Evolutionary conservation across 108 stramenopile genomes (phyloP).

Genomic region (Skeletonema costatum): DNA sequence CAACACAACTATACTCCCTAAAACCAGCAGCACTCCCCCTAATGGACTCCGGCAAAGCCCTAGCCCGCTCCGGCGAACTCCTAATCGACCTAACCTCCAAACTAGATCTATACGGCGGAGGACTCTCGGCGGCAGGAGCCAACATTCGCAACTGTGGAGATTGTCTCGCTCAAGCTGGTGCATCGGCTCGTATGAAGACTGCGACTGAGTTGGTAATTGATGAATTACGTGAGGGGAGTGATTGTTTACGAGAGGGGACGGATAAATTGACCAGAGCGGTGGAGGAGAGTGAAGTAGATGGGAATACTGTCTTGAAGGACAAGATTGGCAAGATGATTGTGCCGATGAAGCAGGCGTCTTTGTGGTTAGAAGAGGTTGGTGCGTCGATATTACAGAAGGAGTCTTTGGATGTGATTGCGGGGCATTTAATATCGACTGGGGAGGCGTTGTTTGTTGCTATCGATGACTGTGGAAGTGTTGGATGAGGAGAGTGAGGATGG

Average conservation of each 20-base stretch:
- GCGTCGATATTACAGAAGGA: constrained; percentile 52
- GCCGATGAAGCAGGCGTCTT: constrained; percentile 14
- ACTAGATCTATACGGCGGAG: constrained; percentile 72
- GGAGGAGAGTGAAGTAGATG: constrained; percentile 59
- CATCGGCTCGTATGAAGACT: constrained; percentile 79
- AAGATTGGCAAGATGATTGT: constrained; percentile 23
- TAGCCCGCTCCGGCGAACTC: constrained; percentile 79
- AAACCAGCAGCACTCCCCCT: constrained; percentile 75
- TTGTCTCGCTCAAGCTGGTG: constrained; percentile 82
- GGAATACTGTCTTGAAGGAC: constrained; percentile 29
- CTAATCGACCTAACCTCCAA: constrained; percentile 64
- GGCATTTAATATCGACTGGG: constrained; percentile 42
- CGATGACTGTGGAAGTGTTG: constrained; percentile 18
- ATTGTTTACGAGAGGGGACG: constrained; percentile 61
- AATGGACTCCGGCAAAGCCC: constrained; percentile 80
- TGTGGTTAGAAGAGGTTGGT: constrained; percentile 62
- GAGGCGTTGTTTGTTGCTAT: constrained; percentile 34
- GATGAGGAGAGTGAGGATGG: constrained; percentile 28
- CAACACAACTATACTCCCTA: constrained; percentile 38
- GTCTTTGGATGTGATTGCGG: constrained; percentile 47
- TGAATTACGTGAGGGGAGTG: constrained; percentile 78
- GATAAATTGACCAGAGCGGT: constrained; percentile 52
- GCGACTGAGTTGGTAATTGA: constrained; percentile 73
- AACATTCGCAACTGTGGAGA: constrained; percentile 75
- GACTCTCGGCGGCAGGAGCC: constrained; percentile 69